These are phyloP conservation scores for Cladosporium austrohemisphaericum DNA, from an alignment of 2,329 filamentous ascomycete species.

Conservation along the genomic window DNA sequence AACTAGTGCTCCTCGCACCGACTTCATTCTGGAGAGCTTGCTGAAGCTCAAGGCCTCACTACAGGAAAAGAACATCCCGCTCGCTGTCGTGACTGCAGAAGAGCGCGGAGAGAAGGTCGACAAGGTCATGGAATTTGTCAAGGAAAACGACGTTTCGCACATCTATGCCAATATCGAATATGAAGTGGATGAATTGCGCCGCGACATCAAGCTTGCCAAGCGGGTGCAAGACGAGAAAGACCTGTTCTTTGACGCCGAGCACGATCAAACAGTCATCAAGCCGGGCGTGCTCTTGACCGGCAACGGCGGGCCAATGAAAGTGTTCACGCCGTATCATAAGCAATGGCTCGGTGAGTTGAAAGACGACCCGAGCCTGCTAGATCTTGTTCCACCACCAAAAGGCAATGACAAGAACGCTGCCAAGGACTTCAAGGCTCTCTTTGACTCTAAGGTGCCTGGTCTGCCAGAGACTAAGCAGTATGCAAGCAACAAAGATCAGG, in stretches of 20 bases:
- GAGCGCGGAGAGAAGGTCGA: slow-evolving; percentile 42
- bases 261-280: slow-evolving; percentile 49
- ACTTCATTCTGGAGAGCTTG: slow-evolving; percentile 48
- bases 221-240: slow-evolving; percentile 32
- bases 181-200: slow-evolving; percentile 80
- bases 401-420: slow-evolving; percentile 44
- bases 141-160: slow-evolving; percentile 44
- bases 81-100: slow-evolving; percentile 44
- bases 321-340: slow-evolving; percentile 51
- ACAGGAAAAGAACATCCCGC: slow-evolving; percentile 46
- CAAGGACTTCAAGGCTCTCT: slow-evolving; percentile 53
- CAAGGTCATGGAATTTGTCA: slow-evolving; percentile 41
- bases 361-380: slow-evolving; percentile 40
- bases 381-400: slow-evolving; percentile 40
- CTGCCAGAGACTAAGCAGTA: slow-evolving; percentile 42
- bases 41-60: slow-evolving; percentile 45
- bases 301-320: slow-evolving; percentile 46
- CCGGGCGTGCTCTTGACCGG: slow-evolving; percentile 43
- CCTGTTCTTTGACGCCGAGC: slow-evolving; percentile 42
- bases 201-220: slow-evolving; percentile 45
- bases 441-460: slow-evolving; percentile 47
- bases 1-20: slow-evolving; percentile 46
- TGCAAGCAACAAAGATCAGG: slow-evolving; percentile 35
- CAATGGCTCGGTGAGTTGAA: slow-evolving; percentile 45
- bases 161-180: slow-evolving; percentile 67